Percentiles rank a stretch among this genome's conserved stretches.
Conservation (phyloP, 1,284 basidiomycete genomes). For the Irpex sp. region DNA sequence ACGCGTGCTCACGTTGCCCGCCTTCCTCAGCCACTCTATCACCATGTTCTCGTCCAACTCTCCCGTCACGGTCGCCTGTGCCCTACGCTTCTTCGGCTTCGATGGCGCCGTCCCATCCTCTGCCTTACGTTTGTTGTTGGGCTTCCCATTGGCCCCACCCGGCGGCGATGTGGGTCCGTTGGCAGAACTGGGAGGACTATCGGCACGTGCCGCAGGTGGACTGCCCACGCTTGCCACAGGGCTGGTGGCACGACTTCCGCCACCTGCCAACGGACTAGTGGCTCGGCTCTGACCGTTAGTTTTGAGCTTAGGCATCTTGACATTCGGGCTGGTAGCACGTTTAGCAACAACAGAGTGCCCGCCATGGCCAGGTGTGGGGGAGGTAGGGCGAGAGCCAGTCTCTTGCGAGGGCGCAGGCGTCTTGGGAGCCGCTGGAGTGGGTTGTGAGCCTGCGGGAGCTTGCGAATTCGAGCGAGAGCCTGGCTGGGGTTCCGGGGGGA, state of each 20-base stretch:
- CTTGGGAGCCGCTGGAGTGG: conserved; percentile 29
- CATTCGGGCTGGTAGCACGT: conserved; percentile 68
- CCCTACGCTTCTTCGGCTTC: conserved; percentile 68
- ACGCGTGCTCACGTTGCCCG: conserved; percentile 60
- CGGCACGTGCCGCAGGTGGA: conserved; percentile 13
- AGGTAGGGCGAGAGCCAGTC: conserved; percentile 48
- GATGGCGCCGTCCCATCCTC: conserved; percentile 42
- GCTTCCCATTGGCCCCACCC: conserved; percentile 13
- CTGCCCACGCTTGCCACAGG: conserved; percentile 26
- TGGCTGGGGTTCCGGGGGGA: conserved; percentile 39
- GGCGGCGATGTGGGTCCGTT: background rate
- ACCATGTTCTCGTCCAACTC: conserved; percentile 63
- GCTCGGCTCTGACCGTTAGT: conserved; percentile 44
- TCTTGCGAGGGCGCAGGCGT: conserved; percentile 25
- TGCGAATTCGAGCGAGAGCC: conserved; percentile 30
- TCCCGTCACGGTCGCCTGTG: conserved; percentile 27
- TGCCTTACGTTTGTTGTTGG: conserved; percentile 65
- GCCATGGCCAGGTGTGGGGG: conserved; percentile 54
- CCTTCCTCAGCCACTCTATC: conserved; percentile 68
- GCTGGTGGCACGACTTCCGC: conserved; percentile 42
- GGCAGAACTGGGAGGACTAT: conserved; percentile 4
- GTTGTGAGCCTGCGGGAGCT: conserved; percentile 22
- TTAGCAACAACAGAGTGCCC: conserved; percentile 78
- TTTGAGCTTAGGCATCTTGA: conserved; percentile 56
- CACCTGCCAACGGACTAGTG: conserved; percentile 47